Evolutionary conservation across 1,139 yeast genomes (phyloP), one percentile per base, ranked within the genome.

Genomic region (Ogataea hybrid): DNA sequence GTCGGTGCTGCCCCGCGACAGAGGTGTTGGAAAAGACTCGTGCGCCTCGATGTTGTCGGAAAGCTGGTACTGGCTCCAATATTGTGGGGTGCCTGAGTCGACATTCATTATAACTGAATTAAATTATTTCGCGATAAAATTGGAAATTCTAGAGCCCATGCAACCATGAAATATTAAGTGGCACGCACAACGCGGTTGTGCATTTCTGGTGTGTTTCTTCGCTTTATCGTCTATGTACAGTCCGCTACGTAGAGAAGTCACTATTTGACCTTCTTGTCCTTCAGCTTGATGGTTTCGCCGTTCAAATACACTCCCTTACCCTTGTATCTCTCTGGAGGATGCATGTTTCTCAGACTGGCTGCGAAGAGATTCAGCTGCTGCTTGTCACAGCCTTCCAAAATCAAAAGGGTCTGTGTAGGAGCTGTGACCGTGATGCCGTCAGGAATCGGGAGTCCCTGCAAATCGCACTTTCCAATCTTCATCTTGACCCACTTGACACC

Each of bases 261-360:
- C 62, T 74, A 90, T 80, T 90, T 92, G 63, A 89, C 85, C 76
- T 89, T 90, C 77, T 86, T 86, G 56, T 84, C 89, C 75, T 92
- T 92, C 63, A 90, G 74, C 63, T 80, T 84, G 63, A 92, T 84
- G 41, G 95, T 89, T 68, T 92, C 97, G 58, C 81, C 84, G 64
- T 90, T 87, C 42, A 94, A 84, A 61, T 84, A 94, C 42, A 94
- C 85, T 59, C 99, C 99, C 67, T 94, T 94, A 62, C 98, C 98
- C 68, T 94, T 94, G 66, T 94, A 94, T 30, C 97, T 97, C 68
- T 94, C 99, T 30, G 99, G 99, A 49, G 95, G 95, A 64, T 88
- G 86, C 71, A 79, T 79, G 56, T 79, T 80, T 64, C 98, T 81
- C 53, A 94, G 75, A 45, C 80, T 77, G 16, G 96, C 96, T 16